Evolutionary conservation across 306 rosid species (phyloP).

Genomic region (Lablab purpureus): DNA sequence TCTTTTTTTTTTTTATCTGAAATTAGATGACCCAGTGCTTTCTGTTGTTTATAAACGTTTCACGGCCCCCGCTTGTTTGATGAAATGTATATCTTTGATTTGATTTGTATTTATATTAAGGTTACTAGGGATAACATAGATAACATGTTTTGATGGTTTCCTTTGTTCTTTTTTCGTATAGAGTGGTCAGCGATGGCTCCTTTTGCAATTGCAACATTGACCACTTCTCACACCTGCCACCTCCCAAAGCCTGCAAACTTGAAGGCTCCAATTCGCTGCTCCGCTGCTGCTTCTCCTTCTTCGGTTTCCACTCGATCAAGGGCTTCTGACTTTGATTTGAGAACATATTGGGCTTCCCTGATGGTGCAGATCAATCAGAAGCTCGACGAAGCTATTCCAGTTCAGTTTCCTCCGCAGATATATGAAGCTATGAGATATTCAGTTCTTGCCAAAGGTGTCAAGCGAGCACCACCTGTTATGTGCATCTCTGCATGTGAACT

Average conservation of each 20-base stretch:
- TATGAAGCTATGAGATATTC: constrained; percentile 93
- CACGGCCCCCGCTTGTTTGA: constrained; percentile 25
- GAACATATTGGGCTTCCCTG: constrained; percentile 75
- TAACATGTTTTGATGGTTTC: constrained; percentile 23
- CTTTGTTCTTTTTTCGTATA: background rate
- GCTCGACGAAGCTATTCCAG: constrained; percentile 79
- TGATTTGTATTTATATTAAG: constrained; percentile 20
- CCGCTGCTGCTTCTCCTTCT: constrained; percentile 48
- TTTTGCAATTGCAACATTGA: constrained; percentile 52
- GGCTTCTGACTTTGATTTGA: constrained; percentile 74
- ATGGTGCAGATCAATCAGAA: constrained; percentile 76
- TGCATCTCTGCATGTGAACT: constrained; percentile 91
- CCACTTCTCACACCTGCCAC: constrained; percentile 49
- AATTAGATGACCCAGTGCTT: constrained; percentile 9
- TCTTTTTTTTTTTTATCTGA: background rate
- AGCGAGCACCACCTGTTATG: constrained; percentile 96
- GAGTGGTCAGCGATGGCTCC: constrained; percentile 56
- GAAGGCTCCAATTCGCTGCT: constrained; percentile 56
- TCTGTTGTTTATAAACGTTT: background rate
- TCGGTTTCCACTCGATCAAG: constrained; percentile 45
- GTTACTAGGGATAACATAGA: background rate
- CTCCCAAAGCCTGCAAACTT: constrained; percentile 50
- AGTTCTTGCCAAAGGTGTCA: constrained; percentile 78
- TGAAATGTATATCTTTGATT: constrained; percentile 34
- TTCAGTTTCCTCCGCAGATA: constrained; percentile 76